These are phyloP conservation scores for Scedosporium aurantiacum DNA, from an alignment of 2,329 filamentous ascomycete genomes.

Conservation along the genomic window DNA sequence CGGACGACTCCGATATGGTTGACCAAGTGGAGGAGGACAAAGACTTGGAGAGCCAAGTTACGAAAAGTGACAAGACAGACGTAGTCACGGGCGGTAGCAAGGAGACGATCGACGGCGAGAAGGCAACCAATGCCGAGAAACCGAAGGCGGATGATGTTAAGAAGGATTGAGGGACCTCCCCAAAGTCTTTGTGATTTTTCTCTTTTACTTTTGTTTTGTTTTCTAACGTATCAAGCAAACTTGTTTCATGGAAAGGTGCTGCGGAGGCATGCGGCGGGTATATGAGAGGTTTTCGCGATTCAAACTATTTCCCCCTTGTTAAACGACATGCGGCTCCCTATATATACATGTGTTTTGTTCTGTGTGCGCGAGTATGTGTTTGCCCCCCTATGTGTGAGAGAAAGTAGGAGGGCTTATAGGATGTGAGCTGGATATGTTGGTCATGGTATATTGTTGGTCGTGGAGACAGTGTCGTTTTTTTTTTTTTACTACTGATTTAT, in stretches of 20 bases:
- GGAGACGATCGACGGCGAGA: constrained; percentile 15
- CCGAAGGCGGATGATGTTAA: constrained; percentile 3
- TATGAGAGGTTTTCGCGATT: background rate
- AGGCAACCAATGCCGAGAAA: constrained; percentile 8
- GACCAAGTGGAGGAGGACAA: constrained; percentile 77
- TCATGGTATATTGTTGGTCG: too few relatives aligned
- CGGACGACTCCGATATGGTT: constrained; percentile 87
- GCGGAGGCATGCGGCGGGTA: background rate
- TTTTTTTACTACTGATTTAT: too few relatives aligned
- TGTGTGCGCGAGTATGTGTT: background rate
- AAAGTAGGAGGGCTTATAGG: background rate
- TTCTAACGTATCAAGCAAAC: constrained; percentile 2
- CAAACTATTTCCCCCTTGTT: background rate
- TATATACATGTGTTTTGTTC: constrained; percentile 1
- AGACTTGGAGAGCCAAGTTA: constrained; percentile 74
- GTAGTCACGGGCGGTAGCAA: constrained; percentile 6
- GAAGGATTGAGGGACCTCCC: background rate
- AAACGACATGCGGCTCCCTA: background rate
- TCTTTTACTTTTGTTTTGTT: background rate
- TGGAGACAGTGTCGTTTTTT: too few relatives aligned
- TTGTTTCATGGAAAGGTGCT: background rate
- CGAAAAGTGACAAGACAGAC: constrained; percentile 37
- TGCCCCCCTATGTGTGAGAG: background rate
- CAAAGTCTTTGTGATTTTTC: background rate
- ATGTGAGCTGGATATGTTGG: too few relatives aligned